Conservation (phyloP, 1,284 basidiomycete genomes). For the Tausonia pullulans region DNA sequence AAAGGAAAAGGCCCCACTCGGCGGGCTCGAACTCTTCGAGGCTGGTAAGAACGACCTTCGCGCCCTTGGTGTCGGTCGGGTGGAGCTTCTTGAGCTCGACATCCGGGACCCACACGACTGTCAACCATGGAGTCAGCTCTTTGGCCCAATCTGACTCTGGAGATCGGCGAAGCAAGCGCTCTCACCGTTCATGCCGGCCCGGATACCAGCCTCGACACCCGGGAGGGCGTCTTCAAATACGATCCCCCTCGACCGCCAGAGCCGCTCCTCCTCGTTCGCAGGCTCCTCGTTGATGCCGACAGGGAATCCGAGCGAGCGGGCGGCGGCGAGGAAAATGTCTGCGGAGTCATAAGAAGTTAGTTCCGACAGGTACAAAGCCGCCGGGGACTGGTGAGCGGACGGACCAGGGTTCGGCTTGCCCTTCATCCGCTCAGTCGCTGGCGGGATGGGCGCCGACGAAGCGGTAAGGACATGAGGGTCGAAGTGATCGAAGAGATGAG, state of each 20-base stretch:
- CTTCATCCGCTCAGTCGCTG: conserved; percentile 19
- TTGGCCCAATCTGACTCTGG: not conserved
- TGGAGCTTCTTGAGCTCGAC: conserved; percentile 28
- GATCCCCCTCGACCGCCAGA: conserved; percentile 27
- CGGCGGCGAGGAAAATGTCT: conserved; percentile 34
- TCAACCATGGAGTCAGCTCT: not conserved
- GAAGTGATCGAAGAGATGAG: conserved; percentile 33
- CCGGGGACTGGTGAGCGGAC: conserved; percentile 14
- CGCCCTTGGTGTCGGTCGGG: conserved; percentile 28
- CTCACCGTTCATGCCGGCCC: conserved; percentile 36
- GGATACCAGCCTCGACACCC: conserved; percentile 32
- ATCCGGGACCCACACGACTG: conserved; percentile 37
- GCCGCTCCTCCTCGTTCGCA: conserved; percentile 24
- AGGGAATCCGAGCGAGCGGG: conserved; percentile 29
- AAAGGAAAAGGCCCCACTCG: conserved; percentile 28
- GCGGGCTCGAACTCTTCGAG: conserved; percentile 30
- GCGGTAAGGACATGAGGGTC: conserved; percentile 31
- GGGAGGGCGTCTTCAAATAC: conserved; percentile 36
- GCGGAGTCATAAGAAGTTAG: not conserved
- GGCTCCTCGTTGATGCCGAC: conserved; percentile 29
- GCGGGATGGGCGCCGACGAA: conserved; percentile 30
- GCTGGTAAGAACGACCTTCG: conserved; percentile 26
- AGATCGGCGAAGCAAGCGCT: not conserved
- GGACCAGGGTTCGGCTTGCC: conserved; percentile 31
- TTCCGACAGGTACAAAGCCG: not conserved